Base-by-base conservation (phyloP, 345 rosid species). In the Mallotus nudiflorus region DNA sequence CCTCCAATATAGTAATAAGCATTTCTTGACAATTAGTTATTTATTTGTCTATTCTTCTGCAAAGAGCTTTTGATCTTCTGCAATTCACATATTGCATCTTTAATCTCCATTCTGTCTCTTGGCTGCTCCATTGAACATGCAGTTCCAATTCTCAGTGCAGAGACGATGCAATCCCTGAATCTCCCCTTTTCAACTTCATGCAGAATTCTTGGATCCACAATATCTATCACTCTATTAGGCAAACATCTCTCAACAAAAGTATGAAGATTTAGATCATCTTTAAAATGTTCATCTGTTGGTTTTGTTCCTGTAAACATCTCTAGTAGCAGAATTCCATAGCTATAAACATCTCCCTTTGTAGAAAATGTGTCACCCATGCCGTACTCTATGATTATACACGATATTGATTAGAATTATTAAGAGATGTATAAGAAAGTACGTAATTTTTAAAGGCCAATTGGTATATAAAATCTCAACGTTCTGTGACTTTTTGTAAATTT, bases 271-370 rank as follows among this genome's bases (percentile, higher is more conserved):
- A 22, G 15, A 52, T 52, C 56, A 52, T 52, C 56, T 52, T 22
- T 22, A 5, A 52, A 52, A 52, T 55, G 46, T 54, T 46, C 54
- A 28, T 27, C 39, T 0, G 54, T 64, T 4, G 67, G 67, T 46
- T 19, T 64, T 54, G 25, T 64, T 16, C 67, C 67, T 7, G 67
- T 64, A 7, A 64, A 64, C 37, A 64, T 64, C 54, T 64, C 67
- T 9, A 66, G 27, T 15, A 50, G 33, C 16, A 50, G 12, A 7
- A 66, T 66, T 11, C 49, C 70, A 51, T 66, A 52, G 13, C 70
- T 66, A 7, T 66, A 66, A 12, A 66, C 20, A 52, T 66, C 70
- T 12, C 70, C 70, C 10, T 8, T 2, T 20, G 9, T 18, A 13
- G 49, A 66, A 15, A 15, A 33, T 11, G 33, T 42, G 25, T 37